Evolutionary conservation across 23 red algal species (phyloP).

Genomic region (Gracilariopsis chorda): DNA sequence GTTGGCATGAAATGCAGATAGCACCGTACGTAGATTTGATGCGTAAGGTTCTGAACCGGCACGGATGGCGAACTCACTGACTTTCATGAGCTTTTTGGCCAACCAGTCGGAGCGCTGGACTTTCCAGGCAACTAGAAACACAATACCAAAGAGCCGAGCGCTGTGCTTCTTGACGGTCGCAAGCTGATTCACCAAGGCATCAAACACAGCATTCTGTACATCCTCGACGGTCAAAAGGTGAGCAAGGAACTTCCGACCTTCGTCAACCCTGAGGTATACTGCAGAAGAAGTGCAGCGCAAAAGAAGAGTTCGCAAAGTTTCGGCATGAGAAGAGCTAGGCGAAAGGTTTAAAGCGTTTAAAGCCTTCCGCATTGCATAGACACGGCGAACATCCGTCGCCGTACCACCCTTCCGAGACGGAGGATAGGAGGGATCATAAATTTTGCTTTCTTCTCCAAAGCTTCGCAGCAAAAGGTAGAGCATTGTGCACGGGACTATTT

Average conservation of each 20-base stretch:
- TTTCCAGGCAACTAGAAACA: conserved; percentile 46
- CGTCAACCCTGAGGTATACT: conserved; percentile 18
- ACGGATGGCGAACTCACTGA: conserved; percentile 3
- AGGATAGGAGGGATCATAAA: neutral
- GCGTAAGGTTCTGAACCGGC: conserved; percentile 35
- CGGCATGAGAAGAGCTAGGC: neutral
- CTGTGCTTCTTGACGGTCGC: neutral
- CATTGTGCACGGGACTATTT: conserved; percentile 34
- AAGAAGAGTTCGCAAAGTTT: conserved; percentile 23
- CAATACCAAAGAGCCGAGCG: neutral
- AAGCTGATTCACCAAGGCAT: conserved; percentile 31
- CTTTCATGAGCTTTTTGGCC: neutral
- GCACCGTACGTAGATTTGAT: conserved; percentile 48
- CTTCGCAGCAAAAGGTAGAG: conserved; percentile 27
- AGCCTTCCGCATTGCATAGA: conserved; percentile 39
- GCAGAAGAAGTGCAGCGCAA: conserved; percentile 27
- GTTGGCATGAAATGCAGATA: conserved; percentile 61
- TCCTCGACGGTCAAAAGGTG: conserved; percentile 17
- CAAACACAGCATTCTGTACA: conserved; percentile 17
- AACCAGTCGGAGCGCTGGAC: conserved; percentile 12
- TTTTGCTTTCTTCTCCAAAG: conserved; percentile 23
- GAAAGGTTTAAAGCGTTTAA: conserved; percentile 8
- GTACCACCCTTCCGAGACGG: neutral
- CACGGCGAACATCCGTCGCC: conserved; percentile 2
- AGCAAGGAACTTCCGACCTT: conserved; percentile 49